phyloP scores from a whole-genome alignment of 768 basidiomycete species.

The Fibroporia radiculosa region DNA sequence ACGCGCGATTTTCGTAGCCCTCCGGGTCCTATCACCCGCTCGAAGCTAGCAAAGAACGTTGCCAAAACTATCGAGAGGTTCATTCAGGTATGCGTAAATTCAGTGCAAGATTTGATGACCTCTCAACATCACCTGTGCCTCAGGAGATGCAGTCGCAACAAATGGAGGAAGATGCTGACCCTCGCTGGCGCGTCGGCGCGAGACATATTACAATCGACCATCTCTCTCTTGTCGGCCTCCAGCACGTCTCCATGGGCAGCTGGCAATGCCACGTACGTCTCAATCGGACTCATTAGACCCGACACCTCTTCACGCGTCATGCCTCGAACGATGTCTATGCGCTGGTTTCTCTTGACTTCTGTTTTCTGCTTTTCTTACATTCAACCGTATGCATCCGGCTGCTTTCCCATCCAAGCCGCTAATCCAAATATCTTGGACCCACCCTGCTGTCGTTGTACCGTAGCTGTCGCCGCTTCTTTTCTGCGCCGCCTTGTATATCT shows the following conservation, averaged over 20 bases:
- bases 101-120: neutral
- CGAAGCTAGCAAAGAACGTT: conserved; percentile 73
- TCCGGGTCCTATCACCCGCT: conserved; percentile 67
- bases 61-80: conserved; percentile 72
- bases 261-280: conserved; percentile 78
- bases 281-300: conserved; percentile 1
- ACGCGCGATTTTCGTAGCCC: conserved; percentile 76
- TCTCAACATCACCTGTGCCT: neutral
- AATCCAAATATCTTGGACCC: too few species aligned
- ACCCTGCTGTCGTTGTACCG: too few species aligned
- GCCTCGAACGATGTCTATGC: too few species aligned
- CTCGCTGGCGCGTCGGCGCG: conserved; percentile 53
- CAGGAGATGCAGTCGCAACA: conserved; percentile 42
- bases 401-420: too few species aligned
- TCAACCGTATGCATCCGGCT: too few species aligned
- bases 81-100: conserved; percentile 37
- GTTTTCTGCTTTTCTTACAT: too few species aligned
- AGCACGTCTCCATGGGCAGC: conserved; percentile 76
- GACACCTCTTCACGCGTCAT: too few species aligned
- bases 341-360: too few species aligned
- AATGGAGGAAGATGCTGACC: conserved; percentile 62
- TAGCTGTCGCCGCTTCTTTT: too few species aligned
- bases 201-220: conserved; percentile 54
- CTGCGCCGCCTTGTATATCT: too few species aligned
- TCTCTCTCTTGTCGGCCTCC: conserved; percentile 67